These are phyloP conservation scores for Evansstolkia leycettana DNA, from an alignment of 495 filamentous ascomycete genomes.

Conservation along the genomic window DNA sequence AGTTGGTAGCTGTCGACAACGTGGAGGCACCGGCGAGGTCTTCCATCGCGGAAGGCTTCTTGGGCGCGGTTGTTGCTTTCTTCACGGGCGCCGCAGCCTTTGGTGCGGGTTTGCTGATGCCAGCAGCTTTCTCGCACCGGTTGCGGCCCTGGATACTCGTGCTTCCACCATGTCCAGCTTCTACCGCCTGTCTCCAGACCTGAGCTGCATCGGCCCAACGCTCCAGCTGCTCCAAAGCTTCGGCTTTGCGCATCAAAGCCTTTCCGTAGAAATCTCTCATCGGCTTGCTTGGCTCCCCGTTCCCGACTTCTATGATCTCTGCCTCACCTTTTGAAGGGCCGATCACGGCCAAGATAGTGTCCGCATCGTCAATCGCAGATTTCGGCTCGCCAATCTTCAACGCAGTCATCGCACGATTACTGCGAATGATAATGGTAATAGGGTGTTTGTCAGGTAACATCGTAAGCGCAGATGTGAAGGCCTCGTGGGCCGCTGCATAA, in stretches of 20 bases:
- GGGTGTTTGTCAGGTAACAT: constrained; percentile 72
- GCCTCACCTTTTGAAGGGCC: constrained; percentile 64
- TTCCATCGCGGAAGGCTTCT: constrained; percentile 35
- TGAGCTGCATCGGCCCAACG: constrained; percentile 75
- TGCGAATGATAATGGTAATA: constrained; percentile 71
- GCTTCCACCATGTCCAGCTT: constrained; percentile 69
- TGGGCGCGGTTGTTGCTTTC: constrained; percentile 22
- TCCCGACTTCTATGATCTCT: constrained; percentile 62
- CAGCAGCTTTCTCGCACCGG: constrained; percentile 75
- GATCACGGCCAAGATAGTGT: constrained; percentile 67
- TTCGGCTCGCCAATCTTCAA: constrained; percentile 86
- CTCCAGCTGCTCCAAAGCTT: constrained; percentile 90
- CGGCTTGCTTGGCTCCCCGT: constrained; percentile 55
- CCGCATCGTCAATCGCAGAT: constrained; percentile 69
- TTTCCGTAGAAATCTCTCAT: constrained; percentile 93
- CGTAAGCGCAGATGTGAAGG: constrained; percentile 64
- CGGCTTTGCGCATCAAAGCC: constrained; percentile 85
- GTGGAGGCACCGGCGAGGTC: constrained; percentile 23
- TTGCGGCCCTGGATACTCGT: constrained; percentile 78
- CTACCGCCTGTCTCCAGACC: constrained; percentile 72
- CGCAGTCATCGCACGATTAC: constrained; percentile 81
- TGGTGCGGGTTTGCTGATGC: constrained; percentile 36
- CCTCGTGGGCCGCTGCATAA: constrained; percentile 70
- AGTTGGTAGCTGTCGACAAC: constrained; percentile 13
- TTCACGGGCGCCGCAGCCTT: constrained; percentile 23